Conservation (phyloP, 2,329 filamentous ascomycete genomes). For the Leptographium wingfieldii region DNA sequence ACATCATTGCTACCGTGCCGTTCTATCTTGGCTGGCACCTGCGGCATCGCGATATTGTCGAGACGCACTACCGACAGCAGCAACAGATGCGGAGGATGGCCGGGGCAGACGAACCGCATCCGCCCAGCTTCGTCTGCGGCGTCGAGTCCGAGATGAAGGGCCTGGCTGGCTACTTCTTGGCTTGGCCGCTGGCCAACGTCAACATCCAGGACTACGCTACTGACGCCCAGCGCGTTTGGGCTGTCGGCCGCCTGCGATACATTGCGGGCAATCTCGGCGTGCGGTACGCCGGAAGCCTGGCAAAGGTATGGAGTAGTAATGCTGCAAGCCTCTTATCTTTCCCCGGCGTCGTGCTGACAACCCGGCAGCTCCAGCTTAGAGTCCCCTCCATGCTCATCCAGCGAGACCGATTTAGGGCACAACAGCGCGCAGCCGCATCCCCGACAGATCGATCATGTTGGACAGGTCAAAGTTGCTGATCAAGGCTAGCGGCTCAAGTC, state of each 20-base stretch:
- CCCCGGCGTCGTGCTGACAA: neutral
- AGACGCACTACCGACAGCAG: neutral
- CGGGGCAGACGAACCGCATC: neutral
- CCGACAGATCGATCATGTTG: slow-evolving; percentile 24
- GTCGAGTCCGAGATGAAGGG: slow-evolving; percentile 38
- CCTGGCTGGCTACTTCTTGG: slow-evolving; percentile 45
- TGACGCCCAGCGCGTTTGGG: slow-evolving; percentile 44
- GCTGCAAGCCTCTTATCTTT: neutral
- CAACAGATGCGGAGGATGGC: neutral
- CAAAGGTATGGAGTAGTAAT: slow-evolving; percentile 28
- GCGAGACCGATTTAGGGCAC: slow-evolving; percentile 35
- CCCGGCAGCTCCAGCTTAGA: slow-evolving; percentile 38
- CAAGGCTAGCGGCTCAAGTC: slow-evolving; percentile 21
- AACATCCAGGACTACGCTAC: slow-evolving; percentile 46
- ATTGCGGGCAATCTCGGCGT: slow-evolving; percentile 45
- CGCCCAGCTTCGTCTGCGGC: slow-evolving; percentile 34
- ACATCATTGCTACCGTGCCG: slow-evolving; percentile 49
- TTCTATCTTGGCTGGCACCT: slow-evolving; percentile 48
- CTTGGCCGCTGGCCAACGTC: slow-evolving; percentile 44
- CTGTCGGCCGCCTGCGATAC: slow-evolving; percentile 37
- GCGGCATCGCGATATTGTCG: slow-evolving; percentile 23
- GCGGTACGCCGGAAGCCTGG: slow-evolving; percentile 42
- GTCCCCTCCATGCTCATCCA: slow-evolving; percentile 51
- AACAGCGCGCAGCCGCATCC: slow-evolving; percentile 25
- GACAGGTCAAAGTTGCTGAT: too few species aligned